A percentile compares a stretch with the other conserved stretches of the same genome.
Conservation (phyloP, 768 basidiomycete species). For the Royoungia palumana region DNA sequence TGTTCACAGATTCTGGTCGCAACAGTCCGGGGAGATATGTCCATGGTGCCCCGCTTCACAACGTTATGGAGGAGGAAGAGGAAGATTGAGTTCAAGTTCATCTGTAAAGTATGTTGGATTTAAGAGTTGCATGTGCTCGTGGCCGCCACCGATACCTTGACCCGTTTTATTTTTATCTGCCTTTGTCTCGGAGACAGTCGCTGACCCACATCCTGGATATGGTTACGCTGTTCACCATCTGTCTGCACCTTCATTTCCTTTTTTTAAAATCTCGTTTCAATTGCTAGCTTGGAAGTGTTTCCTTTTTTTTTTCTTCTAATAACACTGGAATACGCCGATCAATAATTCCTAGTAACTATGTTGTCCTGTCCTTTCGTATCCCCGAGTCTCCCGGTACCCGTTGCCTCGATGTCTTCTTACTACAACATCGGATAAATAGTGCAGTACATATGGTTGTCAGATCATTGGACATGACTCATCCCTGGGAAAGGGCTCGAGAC, state of each 20-base stretch:
- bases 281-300: slow-evolving; percentile 14
- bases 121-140: slow-evolving; percentile 13
- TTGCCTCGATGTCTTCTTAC: not conserved
- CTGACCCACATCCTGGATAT: not conserved
- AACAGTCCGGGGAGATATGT: slow-evolving; percentile 69
- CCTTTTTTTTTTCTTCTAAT: slow-evolving; percentile 24
- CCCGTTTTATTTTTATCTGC: slow-evolving; percentile 1
- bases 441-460: slow-evolving; percentile 18
- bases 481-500: slow-evolving; percentile 4
- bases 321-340: slow-evolving; percentile 19
- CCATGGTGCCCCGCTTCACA: slow-evolving; percentile 83
- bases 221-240: slow-evolving; percentile 3
- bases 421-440: slow-evolving; percentile 6
- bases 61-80: slow-evolving; percentile 81
- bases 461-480: slow-evolving; percentile 21
- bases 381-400: not conserved
- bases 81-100: slow-evolving; percentile 28
- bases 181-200: slow-evolving; percentile 11
- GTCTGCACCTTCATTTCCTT: not conserved
- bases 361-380: slow-evolving; percentile 22
- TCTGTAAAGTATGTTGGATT: slow-evolving; percentile 23
- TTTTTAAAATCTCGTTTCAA: slow-evolving; percentile 3
- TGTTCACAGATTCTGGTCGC: slow-evolving; percentile 50
- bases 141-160: slow-evolving; percentile 26
- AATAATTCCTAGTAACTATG: slow-evolving; percentile 22